A percentile compares a stretch with the other conserved stretches of the same genome.
Conservation (phyloP, 306 rosid species). For the Sicyos edulis region DNA sequence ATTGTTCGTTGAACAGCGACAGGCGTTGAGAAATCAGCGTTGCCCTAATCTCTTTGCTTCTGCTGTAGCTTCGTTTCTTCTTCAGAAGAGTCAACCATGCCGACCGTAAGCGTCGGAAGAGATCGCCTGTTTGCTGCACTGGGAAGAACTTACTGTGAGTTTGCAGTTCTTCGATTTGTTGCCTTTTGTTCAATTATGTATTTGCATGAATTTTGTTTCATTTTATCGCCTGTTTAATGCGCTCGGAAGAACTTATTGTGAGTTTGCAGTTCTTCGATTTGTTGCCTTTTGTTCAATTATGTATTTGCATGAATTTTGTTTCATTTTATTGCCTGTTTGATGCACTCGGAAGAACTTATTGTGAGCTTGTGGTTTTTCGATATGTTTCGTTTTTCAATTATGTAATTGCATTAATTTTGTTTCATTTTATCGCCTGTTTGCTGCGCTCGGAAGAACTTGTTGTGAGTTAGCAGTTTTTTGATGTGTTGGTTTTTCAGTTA, state of each 20-base stretch:
- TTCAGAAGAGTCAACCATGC: slow-evolving; percentile 43
- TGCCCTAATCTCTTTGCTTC: neutral
- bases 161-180: neutral
- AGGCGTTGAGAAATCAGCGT: neutral
- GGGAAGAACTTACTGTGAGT: slow-evolving; percentile 70
- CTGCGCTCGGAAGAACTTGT: slow-evolving; percentile 61
- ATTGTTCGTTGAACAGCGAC: neutral
- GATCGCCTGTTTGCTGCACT: slow-evolving; percentile 72
- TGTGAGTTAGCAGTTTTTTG: slow-evolving; percentile 45
- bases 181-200: slow-evolving; percentile 6
- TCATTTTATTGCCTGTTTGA: slow-evolving; percentile 55
- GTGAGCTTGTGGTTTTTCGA: slow-evolving; percentile 38
- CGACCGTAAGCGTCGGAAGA: slow-evolving; percentile 78
- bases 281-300: slow-evolving; percentile 4
- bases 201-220: neutral
- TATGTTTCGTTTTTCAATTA: neutral
- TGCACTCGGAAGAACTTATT: slow-evolving; percentile 61
- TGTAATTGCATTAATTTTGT: neutral
- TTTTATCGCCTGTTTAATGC: slow-evolving; percentile 65
- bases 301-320: neutral
- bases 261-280: slow-evolving; percentile 25
- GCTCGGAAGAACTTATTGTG: slow-evolving; percentile 65
- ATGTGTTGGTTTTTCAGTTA: neutral
- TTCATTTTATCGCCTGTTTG: slow-evolving; percentile 53
- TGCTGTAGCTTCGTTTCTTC: neutral